Conservation (phyloP, 176 grass and related monocot species). For the Phyllostachys edulis region DNA sequence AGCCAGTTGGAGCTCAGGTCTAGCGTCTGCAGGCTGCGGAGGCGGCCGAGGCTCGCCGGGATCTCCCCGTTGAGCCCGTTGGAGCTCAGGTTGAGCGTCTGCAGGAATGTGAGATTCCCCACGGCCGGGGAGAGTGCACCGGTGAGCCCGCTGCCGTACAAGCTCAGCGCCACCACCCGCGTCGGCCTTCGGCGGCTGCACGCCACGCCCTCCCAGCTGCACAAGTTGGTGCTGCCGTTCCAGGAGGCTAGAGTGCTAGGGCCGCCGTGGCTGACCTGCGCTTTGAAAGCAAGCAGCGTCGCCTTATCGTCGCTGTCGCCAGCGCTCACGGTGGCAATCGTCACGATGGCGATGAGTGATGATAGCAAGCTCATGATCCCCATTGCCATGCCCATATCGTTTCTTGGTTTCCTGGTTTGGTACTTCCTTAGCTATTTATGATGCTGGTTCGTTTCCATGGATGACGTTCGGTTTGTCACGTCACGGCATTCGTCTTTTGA, state of each 20-base stretch:
- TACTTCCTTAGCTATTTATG: too few relatives aligned
- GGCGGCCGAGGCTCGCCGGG: background rate
- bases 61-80: constrained; percentile 1
- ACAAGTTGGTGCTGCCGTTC: background rate
- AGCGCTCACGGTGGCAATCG: background rate
- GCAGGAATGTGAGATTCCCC: background rate
- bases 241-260: background rate
- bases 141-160: background rate
- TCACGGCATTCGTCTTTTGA: too few relatives aligned
- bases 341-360: background rate
- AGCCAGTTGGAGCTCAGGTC: background rate
- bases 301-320: background rate
- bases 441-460: background rate
- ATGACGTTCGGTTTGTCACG: too few relatives aligned
- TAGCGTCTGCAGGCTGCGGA: background rate
- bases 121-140: background rate
- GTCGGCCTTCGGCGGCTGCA: background rate
- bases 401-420: background rate
- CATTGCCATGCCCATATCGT: background rate
- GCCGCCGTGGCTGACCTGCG: background rate
- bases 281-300: constrained; percentile 9
- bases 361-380: background rate
- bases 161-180: background rate
- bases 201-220: constrained; percentile 9
- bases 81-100: background rate